Base-by-base conservation (phyloP, 1,284 basidiomycete species). In the Cutaneotrichosporon curvatum region DNA sequence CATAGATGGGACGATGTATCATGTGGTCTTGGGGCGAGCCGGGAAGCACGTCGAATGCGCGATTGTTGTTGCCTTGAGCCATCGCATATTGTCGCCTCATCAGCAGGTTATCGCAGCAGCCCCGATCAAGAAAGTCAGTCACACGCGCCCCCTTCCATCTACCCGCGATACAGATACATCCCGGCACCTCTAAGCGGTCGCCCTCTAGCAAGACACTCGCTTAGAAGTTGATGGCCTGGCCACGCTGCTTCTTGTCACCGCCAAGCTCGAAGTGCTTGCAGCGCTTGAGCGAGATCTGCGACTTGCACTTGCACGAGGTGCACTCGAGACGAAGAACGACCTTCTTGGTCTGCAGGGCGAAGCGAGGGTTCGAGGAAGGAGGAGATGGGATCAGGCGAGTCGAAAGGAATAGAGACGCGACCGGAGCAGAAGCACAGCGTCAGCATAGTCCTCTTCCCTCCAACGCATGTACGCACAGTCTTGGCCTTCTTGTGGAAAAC, bases 221-320 rank as follows among this genome's bases (percentile, higher is more conserved):
- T 57, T 60, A 64, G 59, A 62, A 64, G 40, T 43, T 43, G 43
- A 64, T 48, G 37, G 56, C 61, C 22, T 56, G 56, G 47, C 90
- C 88, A 81, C 94, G 90, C 68, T 90, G 92, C 87, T 97, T 97
- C 84, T 96, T 97, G 83, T 98, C 94, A 75, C 95, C 94, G 78
- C 94, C 91, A 52, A 96, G 86, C 79, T 96, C 92, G 79, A 96
- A 96, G 81, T 98, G 94, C 78, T 98, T 98, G 91, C 91, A 96
- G 67, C 95, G 91, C 80, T 98, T 98, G 71, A 98, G 80, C 19
- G 88, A 71, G 58, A 97, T 74, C 73, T 92, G 88, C 84, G 87
- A 87, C 82, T 95, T 96, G 80, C 94, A 92, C 76, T 98, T 98
- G 87, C 94, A 98, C 43, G 83, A 80, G 47, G 90, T 95, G 81